Conservation (phyloP, 108 stramenopile genomes). For the Skeletonema tropicum region DNA sequence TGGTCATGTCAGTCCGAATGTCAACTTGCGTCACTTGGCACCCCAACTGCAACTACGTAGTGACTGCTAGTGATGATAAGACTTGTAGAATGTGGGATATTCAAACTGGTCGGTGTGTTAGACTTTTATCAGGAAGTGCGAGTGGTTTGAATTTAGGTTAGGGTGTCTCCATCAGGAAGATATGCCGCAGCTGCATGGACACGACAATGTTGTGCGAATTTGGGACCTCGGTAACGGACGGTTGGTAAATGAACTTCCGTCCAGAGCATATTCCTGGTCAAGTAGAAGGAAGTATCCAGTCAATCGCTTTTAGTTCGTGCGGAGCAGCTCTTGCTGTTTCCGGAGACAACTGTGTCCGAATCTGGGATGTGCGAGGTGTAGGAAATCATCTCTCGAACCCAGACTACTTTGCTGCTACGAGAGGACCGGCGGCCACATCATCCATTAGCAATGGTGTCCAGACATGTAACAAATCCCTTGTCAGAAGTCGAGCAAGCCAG, state of each 20-base stretch:
- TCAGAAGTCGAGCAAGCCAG: slow-evolving; percentile 19
- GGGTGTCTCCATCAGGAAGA: slow-evolving; percentile 75
- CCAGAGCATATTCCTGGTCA: slow-evolving; percentile 26
- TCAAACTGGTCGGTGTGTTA: slow-evolving; percentile 89
- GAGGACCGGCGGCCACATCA: slow-evolving; percentile 38
- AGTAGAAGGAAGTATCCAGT: slow-evolving; percentile 53
- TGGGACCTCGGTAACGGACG: slow-evolving; percentile 88
- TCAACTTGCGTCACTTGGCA: slow-evolving; percentile 92
- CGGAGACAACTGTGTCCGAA: slow-evolving; percentile 78
- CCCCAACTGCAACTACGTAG: slow-evolving; percentile 94
- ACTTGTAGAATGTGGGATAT: slow-evolving; percentile 96
- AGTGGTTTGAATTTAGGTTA: slow-evolving; percentile 69
- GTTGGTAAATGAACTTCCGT: slow-evolving; percentile 77
- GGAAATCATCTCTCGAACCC: slow-evolving; percentile 48
- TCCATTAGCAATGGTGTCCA: slow-evolving; percentile 40
- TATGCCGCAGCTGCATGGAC: slow-evolving; percentile 80
- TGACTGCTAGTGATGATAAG: slow-evolving; percentile 91
- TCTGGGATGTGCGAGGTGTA: slow-evolving; percentile 82
- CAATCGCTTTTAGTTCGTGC: slow-evolving; percentile 77
- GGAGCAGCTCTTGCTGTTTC: slow-evolving; percentile 81
- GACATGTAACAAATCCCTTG: slow-evolving; percentile 1
- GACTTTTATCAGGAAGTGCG: slow-evolving; percentile 84
- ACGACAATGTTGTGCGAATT: slow-evolving; percentile 67
- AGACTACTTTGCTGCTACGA: slow-evolving; percentile 48
- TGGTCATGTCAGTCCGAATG: slow-evolving; percentile 90